These are phyloP conservation scores for Coemansia sp. DNA, from an alignment of 192 early-diverging fungal species.

Conservation along the genomic window DNA sequence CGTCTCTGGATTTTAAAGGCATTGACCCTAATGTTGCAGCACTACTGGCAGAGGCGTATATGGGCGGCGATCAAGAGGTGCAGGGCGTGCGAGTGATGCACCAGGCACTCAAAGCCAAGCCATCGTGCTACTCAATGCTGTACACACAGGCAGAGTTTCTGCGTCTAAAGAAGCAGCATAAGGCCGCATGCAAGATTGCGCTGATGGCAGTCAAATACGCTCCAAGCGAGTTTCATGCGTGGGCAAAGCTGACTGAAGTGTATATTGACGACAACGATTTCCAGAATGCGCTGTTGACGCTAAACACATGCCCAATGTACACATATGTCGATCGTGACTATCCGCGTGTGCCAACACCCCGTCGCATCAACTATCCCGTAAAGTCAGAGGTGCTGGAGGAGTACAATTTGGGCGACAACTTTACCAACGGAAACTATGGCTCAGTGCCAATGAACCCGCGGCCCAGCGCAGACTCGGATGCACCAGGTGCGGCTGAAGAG, in stretches of 20 bases:
- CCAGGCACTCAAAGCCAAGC: slow-evolving; percentile 72
- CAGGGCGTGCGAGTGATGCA: slow-evolving; percentile 88
- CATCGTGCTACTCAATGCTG: slow-evolving; percentile 79
- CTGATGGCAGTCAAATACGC: slow-evolving; percentile 92
- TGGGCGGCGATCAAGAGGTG: slow-evolving; percentile 86
- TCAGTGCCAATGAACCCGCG: slow-evolving; percentile 29
- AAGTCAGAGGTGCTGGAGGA: slow-evolving; percentile 70
- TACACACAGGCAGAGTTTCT: slow-evolving; percentile 91
- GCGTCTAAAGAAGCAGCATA: slow-evolving; percentile 68
- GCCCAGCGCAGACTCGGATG: slow-evolving; percentile 37
- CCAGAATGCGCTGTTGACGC: slow-evolving; percentile 81
- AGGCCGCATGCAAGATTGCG: slow-evolving; percentile 82
- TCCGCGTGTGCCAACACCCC: slow-evolving; percentile 88
- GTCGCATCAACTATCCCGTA: slow-evolving; percentile 85
- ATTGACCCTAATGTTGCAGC: slow-evolving; percentile 88
- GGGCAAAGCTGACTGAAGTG: slow-evolving; percentile 93
- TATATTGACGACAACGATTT: slow-evolving; percentile 85
- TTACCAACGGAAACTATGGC: slow-evolving; percentile 33
- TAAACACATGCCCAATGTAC: slow-evolving; percentile 99
- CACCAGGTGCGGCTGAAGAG: slow-evolving; percentile 42
- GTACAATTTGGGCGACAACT: slow-evolving; percentile 43
- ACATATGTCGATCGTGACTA: slow-evolving; percentile 84
- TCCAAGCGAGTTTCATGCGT: slow-evolving; percentile 92
- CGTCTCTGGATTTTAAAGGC: slow-evolving; percentile 41
- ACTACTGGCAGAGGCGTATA: slow-evolving; percentile 77